Conservation (phyloP, 192 early-diverging fungal species). For the Backusella luteola region DNA sequence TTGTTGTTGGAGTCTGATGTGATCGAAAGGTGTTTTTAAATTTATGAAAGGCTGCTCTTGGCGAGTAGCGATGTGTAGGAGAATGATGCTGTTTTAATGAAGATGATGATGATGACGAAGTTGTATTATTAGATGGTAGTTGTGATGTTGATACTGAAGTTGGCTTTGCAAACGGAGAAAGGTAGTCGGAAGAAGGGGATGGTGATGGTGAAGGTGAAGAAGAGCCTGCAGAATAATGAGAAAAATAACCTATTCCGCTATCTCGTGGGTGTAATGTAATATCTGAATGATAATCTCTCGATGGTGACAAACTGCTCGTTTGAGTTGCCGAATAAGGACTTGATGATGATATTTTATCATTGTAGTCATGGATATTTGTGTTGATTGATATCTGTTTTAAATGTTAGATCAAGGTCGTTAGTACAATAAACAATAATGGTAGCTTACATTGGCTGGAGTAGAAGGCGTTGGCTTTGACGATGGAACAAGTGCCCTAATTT, state of each 20-base stretch:
- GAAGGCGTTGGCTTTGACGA: neutral
- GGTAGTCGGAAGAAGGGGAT: slow-evolving; percentile 10
- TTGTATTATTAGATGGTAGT: neutral
- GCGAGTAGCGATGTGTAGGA: slow-evolving; percentile 19
- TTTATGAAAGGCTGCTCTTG: slow-evolving; percentile 22
- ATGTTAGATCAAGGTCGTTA: neutral
- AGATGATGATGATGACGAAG: neutral
- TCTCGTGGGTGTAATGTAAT: neutral
- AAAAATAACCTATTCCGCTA: slow-evolving; percentile 14
- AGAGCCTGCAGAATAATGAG: neutral
- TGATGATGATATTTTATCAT: neutral
- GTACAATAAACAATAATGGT: neutral
- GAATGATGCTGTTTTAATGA: slow-evolving; percentile 10
- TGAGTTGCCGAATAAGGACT: neutral
- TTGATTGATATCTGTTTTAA: slow-evolving; percentile 24
- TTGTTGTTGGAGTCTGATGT: neutral
- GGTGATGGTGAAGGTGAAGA: slow-evolving; percentile 18
- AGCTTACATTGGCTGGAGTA: slow-evolving; percentile 18
- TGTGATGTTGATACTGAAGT: neutral
- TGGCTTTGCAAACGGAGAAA: neutral
- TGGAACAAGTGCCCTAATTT: slow-evolving; percentile 27
- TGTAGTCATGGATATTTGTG: slow-evolving; percentile 20
- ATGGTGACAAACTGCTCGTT: neutral
- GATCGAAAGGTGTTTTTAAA: slow-evolving; percentile 17
- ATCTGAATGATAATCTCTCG: slow-evolving; percentile 4